Evolutionary conservation across 2,329 filamentous ascomycete genomes (phyloP), one percentile per base, ranked within the genome.

Genomic region (Phaeosphaeriaceae sp.): DNA sequence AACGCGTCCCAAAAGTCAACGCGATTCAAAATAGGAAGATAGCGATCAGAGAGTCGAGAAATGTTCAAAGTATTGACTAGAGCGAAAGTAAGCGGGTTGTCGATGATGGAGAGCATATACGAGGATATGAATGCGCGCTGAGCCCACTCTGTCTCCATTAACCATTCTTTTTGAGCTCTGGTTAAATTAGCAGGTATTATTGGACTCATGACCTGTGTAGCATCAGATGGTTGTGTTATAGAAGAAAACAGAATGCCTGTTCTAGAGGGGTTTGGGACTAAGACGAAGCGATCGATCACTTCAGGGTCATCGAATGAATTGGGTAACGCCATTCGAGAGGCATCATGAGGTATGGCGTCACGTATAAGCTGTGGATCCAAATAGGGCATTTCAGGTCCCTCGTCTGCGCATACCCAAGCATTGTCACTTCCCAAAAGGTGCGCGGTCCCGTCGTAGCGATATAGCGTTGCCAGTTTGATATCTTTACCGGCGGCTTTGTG

Each of bases 121-220:
- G 86, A 87, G 40, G 86, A 82, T 38, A 89, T 76, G 64, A 89
- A 86, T 15, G 86, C 86, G 44, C 82, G 77, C 56, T 89, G 86
- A 6, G 86, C 86, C 84, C 86, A 88, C 43, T 85, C 82, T 3
- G 85, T 83, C 66, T 89, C 86, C 30, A 87, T 73, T 1, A 90
- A 71, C 83, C 87, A 86, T 67, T 88, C 85, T 43, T 81, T 83
- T 66, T 90, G 87, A n/a, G 82, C 77, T 49, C 77, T 77, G 1
- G 81, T 83, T n/a, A 89, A 77, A 26, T 76, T 73, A 2, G 76
- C 74, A 3, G 85, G 85, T 33, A 80, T 77, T n/a, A 86, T 66
- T 4, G 71, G 64, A 44, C 56, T 62, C 43, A 60, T 52, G 54
- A 65, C 56, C 49, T 61, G 57, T 38, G 56, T 53, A 47, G 58